Evolutionary conservation across 2,329 filamentous ascomycete species (phyloP), one percentile per base, ranked within the genome.

Genomic region (Hortaea sp.): DNA sequence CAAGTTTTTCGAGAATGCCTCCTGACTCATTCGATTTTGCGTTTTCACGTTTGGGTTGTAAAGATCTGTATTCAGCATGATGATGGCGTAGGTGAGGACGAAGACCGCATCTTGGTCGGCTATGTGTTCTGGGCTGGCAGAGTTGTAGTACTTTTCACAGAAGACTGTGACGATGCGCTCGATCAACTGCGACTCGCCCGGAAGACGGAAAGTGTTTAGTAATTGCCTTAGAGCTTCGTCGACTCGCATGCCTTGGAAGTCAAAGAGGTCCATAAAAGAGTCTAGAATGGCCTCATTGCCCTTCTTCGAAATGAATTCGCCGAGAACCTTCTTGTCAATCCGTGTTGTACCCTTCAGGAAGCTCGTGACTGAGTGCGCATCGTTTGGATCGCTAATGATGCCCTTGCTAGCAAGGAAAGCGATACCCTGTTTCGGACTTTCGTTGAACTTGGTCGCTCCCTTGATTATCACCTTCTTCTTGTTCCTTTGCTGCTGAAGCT

Each of bases 61-160:
- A 58, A 94, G 85, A 62, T 98, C 92, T 1, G 90, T 95, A 61
- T 98, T 98, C 47, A 98, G 72, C 79, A 98, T 88, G 64, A 98
- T 95, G 59, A 95, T 94, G 34, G 89, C 92, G 63, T 98, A 98
- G 0, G 86, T 90, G 43, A 98, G 72, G 41, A 98, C 81, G 59
- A 86, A 98, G 20, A 92, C 82, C 6, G 88, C 81, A 63, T 98
- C 92, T 57, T 86, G 84, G 59, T 94, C 82, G 5, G 82, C 84
- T 52, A 97, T 81, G 20, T 82, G 84, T 45, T 84, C 78, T 0
- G 85, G 83, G 28, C 79, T 76, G 5, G 77, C 79, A 49, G 78
- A 79, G 6, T 76, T 69, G 63, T 84, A 85, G 63, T 94, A 98
- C 61, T 86, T 87, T 54, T 90, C 85, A 0, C 87, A 78, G 64